Evolutionary conservation across 257 asterid species (phyloP).

Genomic region (Gardenia jasminoides): DNA sequence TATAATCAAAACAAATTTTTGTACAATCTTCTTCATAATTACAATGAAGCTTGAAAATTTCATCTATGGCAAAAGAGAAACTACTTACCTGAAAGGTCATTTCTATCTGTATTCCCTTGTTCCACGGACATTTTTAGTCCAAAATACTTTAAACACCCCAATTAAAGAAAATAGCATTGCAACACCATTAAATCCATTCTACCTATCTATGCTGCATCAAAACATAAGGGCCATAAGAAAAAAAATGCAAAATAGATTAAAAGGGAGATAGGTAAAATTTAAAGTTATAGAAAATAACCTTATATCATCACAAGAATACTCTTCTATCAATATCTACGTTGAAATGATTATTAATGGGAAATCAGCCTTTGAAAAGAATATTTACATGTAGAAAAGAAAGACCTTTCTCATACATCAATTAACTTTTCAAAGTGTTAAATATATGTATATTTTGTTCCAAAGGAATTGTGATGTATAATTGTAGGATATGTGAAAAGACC

Average conservation of each 20-base stretch:
- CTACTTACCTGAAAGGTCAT: slow-evolving; percentile 14
- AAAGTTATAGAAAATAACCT: not conserved
- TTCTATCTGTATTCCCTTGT: slow-evolving; percentile 15
- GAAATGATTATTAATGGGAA: not conserved
- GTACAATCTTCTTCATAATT: not conserved
- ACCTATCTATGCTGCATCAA: slow-evolving; percentile 8
- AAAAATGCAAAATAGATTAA: not conserved
- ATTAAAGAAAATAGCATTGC: not conserved
- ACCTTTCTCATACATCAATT: not conserved
- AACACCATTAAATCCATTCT: slow-evolving; percentile 2
- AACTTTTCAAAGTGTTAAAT: slow-evolving; percentile 2
- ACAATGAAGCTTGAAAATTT: not conserved
- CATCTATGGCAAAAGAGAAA: not conserved
- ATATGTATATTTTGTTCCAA: not conserved
- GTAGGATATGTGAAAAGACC: not conserved
- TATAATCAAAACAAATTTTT: not conserved
- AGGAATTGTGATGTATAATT: not conserved
- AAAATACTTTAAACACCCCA: not conserved
- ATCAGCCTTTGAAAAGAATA: not conserved
- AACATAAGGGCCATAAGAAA: not conserved
- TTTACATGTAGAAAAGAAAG: not conserved
- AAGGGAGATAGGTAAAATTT: not conserved
- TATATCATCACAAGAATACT: not conserved
- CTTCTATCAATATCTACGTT: not conserved
- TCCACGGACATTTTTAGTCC: slow-evolving; percentile 25